Conservation (phyloP, 345 rosid species). For the Leavenworthia alabamica region DNA sequence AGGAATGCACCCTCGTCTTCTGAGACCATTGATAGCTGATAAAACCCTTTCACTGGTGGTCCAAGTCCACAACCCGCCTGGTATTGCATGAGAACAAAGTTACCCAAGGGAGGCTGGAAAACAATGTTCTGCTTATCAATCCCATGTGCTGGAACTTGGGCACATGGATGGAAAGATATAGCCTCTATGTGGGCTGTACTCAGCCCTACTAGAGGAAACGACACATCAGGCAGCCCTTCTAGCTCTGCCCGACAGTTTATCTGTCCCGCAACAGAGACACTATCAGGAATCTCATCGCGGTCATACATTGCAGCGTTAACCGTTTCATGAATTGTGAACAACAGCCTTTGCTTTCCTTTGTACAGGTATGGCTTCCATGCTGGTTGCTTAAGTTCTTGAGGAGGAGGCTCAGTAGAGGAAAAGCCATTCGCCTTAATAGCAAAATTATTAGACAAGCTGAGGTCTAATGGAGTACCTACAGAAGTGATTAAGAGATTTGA, state of each 20-base stretch:
- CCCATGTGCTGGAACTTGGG: conserved; percentile 84
- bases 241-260: conserved; percentile 87
- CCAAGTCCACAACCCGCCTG: conserved; percentile 66
- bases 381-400: conserved; percentile 77
- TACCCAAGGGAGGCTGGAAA: conserved; percentile 83
- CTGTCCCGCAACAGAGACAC: conserved; percentile 76
- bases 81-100: conserved; percentile 77
- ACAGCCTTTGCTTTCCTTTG: conserved; percentile 75
- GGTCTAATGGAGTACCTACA: conserved; percentile 83
- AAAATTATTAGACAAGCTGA: conserved; percentile 54
- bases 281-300: conserved; percentile 85
- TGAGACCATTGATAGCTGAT: conserved; percentile 93
- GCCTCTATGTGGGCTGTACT: conserved; percentile 55
- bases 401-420: conserved; percentile 70
- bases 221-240: conserved; percentile 90
- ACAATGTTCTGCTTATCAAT: conserved; percentile 72
- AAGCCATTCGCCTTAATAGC: conserved; percentile 69
- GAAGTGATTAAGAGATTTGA: conserved; percentile 2
- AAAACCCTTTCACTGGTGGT: conserved; percentile 88
- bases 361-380: conserved; percentile 93
- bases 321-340: conserved; percentile 75
- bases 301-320: conserved; percentile 82
- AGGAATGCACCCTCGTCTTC: conserved; percentile 97
- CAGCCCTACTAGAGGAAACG: conserved; percentile 71
- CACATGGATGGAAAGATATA: conserved; percentile 82